A percentile compares a stretch with the other conserved stretches of the same genome.
Evolutionary conservation across 2,329 filamentous ascomycete species (phyloP).

Genomic region (Cladorrhinum sp.): DNA sequence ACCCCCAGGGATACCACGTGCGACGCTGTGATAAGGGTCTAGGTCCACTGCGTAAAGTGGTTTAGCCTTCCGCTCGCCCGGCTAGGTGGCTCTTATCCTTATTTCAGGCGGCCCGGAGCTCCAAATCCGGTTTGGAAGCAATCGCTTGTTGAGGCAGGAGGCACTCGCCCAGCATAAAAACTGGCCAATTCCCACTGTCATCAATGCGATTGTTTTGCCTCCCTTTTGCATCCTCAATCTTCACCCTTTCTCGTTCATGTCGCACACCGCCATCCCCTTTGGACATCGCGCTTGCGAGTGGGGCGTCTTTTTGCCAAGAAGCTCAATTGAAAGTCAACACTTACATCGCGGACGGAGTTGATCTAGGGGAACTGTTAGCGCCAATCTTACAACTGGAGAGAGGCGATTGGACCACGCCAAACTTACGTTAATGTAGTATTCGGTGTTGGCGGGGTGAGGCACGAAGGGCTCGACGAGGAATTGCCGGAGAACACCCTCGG

Average conservation of each 20-base stretch:
- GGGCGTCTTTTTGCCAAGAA: constrained; percentile 14
- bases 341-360: constrained; percentile 98
- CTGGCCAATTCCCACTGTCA: constrained; percentile 13
- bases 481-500: constrained; percentile 82
- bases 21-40: neutral
- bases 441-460: constrained; percentile 88
- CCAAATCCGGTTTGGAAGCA: constrained; percentile 7
- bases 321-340: constrained; percentile 40
- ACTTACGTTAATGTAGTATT: constrained; percentile 91
- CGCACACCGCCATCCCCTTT: neutral
- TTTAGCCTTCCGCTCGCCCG: constrained; percentile 45
- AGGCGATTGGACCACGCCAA: neutral
- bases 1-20: neutral
- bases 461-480: constrained; percentile 99
- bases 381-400: neutral
- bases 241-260: neutral
- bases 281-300: constrained; percentile 18
- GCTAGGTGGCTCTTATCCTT: constrained; percentile 15
- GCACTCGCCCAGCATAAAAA: constrained; percentile 18
- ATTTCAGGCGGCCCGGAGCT: constrained; percentile 11
- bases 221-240: constrained; percentile 13
- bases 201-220: constrained; percentile 5
- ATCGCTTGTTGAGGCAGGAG: constrained; percentile 10
- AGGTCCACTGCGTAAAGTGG: constrained; percentile 30
- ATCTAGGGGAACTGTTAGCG: constrained; percentile 48